A percentile compares a stretch with the other conserved stretches of the same genome.
phyloP scores from a whole-genome alignment of 169 alveolate genomes.

The Amoebophrya sp. region DNA sequence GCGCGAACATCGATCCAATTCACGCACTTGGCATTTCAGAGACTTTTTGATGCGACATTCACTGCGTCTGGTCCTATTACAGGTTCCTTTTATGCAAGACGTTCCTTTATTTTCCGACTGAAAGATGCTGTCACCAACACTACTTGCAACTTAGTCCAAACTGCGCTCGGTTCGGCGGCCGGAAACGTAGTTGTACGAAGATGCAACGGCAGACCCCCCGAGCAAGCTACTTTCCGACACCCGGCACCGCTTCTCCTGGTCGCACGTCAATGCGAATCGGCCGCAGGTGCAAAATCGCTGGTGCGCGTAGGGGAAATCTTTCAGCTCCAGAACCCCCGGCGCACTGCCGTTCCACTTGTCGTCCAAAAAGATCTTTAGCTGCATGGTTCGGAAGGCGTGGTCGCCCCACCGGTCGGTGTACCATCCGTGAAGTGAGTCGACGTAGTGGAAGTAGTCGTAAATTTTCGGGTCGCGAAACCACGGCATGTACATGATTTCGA shows the following conservation, averaged over 20 bases:
- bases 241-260: neutral
- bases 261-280: neutral
- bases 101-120: no score
- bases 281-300: conserved; percentile 14
- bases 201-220: no score
- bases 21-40: no score
- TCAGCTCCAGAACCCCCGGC: neutral
- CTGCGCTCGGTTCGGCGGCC: no score
- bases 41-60: no score
- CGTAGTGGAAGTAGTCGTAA: conserved; percentile 1
- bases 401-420: conserved; percentile 7
- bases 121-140: no score
- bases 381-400: conserved; percentile 10
- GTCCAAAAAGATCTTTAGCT: neutral
- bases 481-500: conserved; percentile 15
- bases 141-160: no score
- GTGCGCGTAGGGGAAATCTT: neutral
- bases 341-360: neutral
- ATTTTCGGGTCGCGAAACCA: neutral
- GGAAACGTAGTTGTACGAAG: no score
- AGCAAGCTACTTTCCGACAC: no score
- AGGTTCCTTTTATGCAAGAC: no score
- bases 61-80: no score
- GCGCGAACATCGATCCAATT: no score
- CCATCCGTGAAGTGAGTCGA: conserved; percentile 12